phyloP scores from a whole-genome alignment of 768 basidiomycete genomes.

The Amanita jacksonii region DNA sequence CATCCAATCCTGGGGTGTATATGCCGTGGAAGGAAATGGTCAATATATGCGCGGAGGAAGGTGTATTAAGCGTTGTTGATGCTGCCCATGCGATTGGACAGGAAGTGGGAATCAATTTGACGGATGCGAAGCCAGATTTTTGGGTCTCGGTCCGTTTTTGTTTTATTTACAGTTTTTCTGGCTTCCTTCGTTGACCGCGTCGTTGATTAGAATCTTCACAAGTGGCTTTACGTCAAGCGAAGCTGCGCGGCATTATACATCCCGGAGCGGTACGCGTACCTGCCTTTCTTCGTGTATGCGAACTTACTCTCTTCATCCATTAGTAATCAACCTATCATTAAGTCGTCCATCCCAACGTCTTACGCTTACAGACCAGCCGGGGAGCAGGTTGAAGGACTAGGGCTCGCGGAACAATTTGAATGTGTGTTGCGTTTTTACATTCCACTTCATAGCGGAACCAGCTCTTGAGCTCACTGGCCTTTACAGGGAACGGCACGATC shows the following conservation, averaged over 20 bases:
- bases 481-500: slow-evolving; percentile 54
- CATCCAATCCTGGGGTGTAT: slow-evolving; percentile 46
- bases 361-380: slow-evolving; percentile 35
- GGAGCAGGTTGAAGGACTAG: slow-evolving; percentile 19
- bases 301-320: background rate
- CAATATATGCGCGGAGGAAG: slow-evolving; percentile 51
- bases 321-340: slow-evolving; percentile 59
- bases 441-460: too few species aligned
- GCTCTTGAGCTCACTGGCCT: background rate
- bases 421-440: slow-evolving; percentile 38
- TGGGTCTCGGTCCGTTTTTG: slow-evolving; percentile 52
- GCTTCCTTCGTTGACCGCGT: too few species aligned
- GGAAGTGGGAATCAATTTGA: slow-evolving; percentile 50
- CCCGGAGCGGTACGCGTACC: slow-evolving; percentile 35
- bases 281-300: background rate
- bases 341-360: slow-evolving; percentile 51
- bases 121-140: slow-evolving; percentile 51
- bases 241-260: slow-evolving; percentile 67
- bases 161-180: background rate
- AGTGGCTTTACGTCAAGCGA: slow-evolving; percentile 73
- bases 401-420: slow-evolving; percentile 36
- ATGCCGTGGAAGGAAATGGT: slow-evolving; percentile 71
- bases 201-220: slow-evolving; percentile 51
- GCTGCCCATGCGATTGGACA: slow-evolving; percentile 76
- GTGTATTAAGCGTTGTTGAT: slow-evolving; percentile 57